These are phyloP conservation scores for Chrysanthemum lavandulifolium DNA, from an alignment of 129 eudicot genomes.

Conservation along the genomic window DNA sequence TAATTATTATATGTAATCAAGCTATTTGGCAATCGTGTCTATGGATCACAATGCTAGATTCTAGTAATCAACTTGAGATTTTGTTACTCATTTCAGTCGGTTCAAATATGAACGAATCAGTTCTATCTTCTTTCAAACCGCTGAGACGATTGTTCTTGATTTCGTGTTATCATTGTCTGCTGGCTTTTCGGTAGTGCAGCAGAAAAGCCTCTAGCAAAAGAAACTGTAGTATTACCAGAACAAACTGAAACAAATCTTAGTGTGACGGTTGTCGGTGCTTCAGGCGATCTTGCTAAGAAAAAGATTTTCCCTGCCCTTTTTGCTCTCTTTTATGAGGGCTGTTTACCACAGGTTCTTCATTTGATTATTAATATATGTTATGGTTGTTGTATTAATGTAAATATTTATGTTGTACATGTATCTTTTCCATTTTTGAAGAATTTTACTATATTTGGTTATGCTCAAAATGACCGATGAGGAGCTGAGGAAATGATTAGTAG, in stretches of 20 bases:
- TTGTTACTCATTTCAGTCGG: slow-evolving; percentile 21
- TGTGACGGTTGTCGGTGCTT: slow-evolving; percentile 85
- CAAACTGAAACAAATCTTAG: slow-evolving; percentile 52
- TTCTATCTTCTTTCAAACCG: slow-evolving; percentile 17
- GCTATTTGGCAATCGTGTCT: neutral
- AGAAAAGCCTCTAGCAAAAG: slow-evolving; percentile 47
- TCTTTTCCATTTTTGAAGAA: slow-evolving; percentile 40
- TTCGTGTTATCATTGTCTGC: slow-evolving; percentile 30
- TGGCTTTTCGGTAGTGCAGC: slow-evolving; percentile 42
- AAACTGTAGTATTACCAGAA: slow-evolving; percentile 29
- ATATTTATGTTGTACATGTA: neutral
- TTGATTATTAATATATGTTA: neutral
- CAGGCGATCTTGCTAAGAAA: slow-evolving; percentile 96
- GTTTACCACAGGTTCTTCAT: slow-evolving; percentile 68
- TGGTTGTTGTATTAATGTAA: neutral
- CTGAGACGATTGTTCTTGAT: slow-evolving; percentile 36
- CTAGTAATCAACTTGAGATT: slow-evolving; percentile 14
- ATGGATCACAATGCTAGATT: neutral
- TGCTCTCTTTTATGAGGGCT: slow-evolving; percentile 80
- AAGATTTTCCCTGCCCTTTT: slow-evolving; percentile 91
- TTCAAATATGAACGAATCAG: slow-evolving; percentile 22
- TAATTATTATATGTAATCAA: neutral
- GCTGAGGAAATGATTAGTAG: slow-evolving; percentile 75
- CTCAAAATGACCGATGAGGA: slow-evolving; percentile 81
- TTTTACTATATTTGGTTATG: slow-evolving; percentile 79